Evolutionary conservation across 202 grass and related monocot species (phyloP).

Genomic region (Dendrocalamus latiflorus): DNA sequence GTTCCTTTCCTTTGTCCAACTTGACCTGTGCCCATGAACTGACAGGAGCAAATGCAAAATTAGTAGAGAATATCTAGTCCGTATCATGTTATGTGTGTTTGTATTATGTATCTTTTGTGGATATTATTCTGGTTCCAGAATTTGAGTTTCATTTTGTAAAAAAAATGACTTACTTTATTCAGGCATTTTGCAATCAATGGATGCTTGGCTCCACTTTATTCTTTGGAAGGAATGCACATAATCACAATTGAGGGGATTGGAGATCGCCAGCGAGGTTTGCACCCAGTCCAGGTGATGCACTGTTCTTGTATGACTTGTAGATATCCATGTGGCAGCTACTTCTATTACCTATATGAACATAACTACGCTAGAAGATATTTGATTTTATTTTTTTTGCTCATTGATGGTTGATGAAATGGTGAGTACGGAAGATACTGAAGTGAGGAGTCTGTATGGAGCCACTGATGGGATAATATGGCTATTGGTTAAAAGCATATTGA

Average conservation of each 20-base stretch:
- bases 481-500: background rate
- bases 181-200: slow-evolving; percentile 97
- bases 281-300: slow-evolving; percentile 78
- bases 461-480: background rate
- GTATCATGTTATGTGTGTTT: too few relatives aligned
- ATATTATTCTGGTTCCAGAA: slow-evolving; percentile 15
- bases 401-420: slow-evolving; percentile 16
- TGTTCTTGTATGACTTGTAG: slow-evolving; percentile 23
- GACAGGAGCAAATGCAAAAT: too few relatives aligned
- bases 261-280: slow-evolving; percentile 65
- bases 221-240: slow-evolving; percentile 95
- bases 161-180: slow-evolving; percentile 13
- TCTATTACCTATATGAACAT: slow-evolving; percentile 16
- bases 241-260: slow-evolving; percentile 96
- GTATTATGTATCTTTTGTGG: too few relatives aligned
- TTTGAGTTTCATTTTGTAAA: slow-evolving; percentile 3
- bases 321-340: slow-evolving; percentile 10
- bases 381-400: background rate
- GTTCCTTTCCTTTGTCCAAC: too few relatives aligned
- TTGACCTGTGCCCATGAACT: too few relatives aligned
- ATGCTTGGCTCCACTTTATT: slow-evolving; percentile 93
- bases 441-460: background rate
- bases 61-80: too few relatives aligned
- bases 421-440: background rate
- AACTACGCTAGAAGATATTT: background rate